Conservation (phyloP, 768 basidiomycete species). For the Trametes cingulata region DNA sequence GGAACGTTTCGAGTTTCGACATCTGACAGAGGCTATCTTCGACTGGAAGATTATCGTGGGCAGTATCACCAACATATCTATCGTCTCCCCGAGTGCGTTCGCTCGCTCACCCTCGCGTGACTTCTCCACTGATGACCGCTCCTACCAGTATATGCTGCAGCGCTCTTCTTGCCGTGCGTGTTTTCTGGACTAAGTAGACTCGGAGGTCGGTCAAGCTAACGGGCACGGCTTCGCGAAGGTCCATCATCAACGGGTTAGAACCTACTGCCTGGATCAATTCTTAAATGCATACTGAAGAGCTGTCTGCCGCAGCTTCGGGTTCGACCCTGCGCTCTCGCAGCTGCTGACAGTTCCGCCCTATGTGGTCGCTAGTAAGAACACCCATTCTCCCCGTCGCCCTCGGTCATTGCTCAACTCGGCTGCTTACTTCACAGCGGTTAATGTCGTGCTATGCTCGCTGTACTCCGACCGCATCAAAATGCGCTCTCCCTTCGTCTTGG, state of each 20-base stretch:
- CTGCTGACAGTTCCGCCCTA: conserved; percentile 72
- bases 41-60: conserved; percentile 73
- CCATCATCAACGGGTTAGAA: conserved; percentile 56
- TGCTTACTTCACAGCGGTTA: conserved; percentile 42
- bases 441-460: conserved; percentile 51
- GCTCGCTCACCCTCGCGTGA: not conserved
- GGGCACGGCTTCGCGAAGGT: conserved; percentile 38
- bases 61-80: conserved; percentile 56
- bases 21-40: conserved; percentile 51
- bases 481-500: conserved; percentile 60
- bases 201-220: no score
- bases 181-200: no score
- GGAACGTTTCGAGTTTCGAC: conserved; percentile 54
- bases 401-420: not conserved
- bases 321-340: conserved; percentile 55
- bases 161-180: conserved; percentile 66
- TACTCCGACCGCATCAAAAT: conserved; percentile 57
- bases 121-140: not conserved
- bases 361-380: conserved; percentile 46
- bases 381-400: not conserved
- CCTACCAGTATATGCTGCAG: conserved; percentile 60
- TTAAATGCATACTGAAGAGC: not conserved
- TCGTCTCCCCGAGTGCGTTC: conserved; percentile 58
- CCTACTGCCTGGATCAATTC: no score
- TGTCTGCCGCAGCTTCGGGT: conserved; percentile 52